Percentiles rank a stretch among this genome's conserved stretches.
These are phyloP conservation scores for Scleroderma bovista DNA, from an alignment of 768 basidiomycete genomes.

Conservation along the genomic window DNA sequence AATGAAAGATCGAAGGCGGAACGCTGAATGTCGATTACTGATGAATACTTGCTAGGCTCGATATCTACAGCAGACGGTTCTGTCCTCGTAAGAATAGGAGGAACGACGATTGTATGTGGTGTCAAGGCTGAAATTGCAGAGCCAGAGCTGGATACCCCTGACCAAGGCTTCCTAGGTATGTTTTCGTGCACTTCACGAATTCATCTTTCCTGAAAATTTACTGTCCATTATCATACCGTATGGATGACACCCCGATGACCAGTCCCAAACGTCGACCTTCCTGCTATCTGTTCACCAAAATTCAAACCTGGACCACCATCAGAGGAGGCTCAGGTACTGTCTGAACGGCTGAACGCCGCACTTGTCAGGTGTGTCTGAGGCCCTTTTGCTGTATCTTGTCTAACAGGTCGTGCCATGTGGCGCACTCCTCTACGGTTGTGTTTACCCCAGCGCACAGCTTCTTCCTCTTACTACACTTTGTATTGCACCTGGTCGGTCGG, in stretches of 20 bases:
- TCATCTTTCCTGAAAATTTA: too few relatives aligned
- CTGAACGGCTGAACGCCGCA: slow-evolving; percentile 73
- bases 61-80: slow-evolving; percentile 94
- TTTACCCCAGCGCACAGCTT: slow-evolving; percentile 49
- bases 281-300: slow-evolving; percentile 86
- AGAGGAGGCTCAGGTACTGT: slow-evolving; percentile 91
- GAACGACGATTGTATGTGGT: slow-evolving; percentile 94
- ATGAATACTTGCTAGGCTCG: slow-evolving; percentile 51
- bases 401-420: background rate
- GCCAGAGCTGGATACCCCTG: slow-evolving; percentile 72
- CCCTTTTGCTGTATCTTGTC: background rate
- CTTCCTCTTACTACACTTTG: slow-evolving; percentile 65
- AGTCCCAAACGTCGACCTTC: slow-evolving; percentile 96
- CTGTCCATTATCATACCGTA: background rate
- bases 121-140: slow-evolving; percentile 94
- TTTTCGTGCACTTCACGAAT: background rate
- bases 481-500: slow-evolving; percentile 76
- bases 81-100: slow-evolving; percentile 82
- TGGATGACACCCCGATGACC: background rate
- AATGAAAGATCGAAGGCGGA: background rate
- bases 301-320: slow-evolving; percentile 95
- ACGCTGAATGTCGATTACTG: background rate
- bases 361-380: slow-evolving; percentile 56
- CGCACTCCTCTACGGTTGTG: background rate
- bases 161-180: slow-evolving; percentile 80